A percentile compares a stretch with the other conserved stretches of the same genome.
Evolutionary conservation across 1,284 basidiomycete species (phyloP).

Genomic region (Malassezia dermatis): DNA sequence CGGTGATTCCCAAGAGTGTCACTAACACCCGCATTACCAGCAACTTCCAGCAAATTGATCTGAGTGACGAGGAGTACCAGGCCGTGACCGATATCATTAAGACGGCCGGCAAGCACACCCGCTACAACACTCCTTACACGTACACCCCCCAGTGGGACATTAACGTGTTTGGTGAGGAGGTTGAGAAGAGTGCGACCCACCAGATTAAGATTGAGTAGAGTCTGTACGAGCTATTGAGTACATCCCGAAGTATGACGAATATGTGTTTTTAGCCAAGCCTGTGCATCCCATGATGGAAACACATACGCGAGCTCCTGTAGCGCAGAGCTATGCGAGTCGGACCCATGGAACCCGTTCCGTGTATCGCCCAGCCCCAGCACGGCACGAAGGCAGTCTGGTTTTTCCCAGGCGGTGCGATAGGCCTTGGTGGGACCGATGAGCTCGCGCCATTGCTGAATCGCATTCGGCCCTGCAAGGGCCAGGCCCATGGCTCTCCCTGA

Average conservation of each 20-base stretch:
- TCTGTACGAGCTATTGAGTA: neutral
- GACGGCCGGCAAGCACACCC: slow-evolving; percentile 31
- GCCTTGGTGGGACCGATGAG: slow-evolving; percentile 44
- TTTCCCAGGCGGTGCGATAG: slow-evolving; percentile 33
- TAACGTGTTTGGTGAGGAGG: slow-evolving; percentile 36
- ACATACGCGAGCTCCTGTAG: slow-evolving; percentile 3
- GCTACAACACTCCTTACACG: slow-evolving; percentile 41
- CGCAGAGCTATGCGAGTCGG: slow-evolving; percentile 10
- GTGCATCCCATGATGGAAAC: slow-evolving; percentile 13
- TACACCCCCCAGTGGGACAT: slow-evolving; percentile 36
- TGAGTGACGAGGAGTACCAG: slow-evolving; percentile 42
- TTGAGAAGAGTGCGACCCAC: slow-evolving; percentile 27
- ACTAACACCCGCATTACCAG: slow-evolving; percentile 43
- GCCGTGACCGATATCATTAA: slow-evolving; percentile 31
- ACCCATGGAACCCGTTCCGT: slow-evolving; percentile 43
- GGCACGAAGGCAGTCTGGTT: slow-evolving; percentile 24
- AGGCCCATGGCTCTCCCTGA: slow-evolving; percentile 35
- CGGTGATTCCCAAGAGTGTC: slow-evolving; percentile 49
- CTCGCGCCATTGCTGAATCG: slow-evolving; percentile 30
- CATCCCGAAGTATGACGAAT: neutral
- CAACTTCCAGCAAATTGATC: slow-evolving; percentile 47
- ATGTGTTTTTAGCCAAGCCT: neutral
- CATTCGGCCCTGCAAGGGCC: slow-evolving; percentile 32
- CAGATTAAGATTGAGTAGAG: slow-evolving; percentile 30
- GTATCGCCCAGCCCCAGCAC: slow-evolving; percentile 40